Percentiles rank a stretch among this genome's conserved stretches.
phyloP scores from a whole-genome alignment of 2,329 filamentous ascomycete species.

The Fusarium sp. region DNA sequence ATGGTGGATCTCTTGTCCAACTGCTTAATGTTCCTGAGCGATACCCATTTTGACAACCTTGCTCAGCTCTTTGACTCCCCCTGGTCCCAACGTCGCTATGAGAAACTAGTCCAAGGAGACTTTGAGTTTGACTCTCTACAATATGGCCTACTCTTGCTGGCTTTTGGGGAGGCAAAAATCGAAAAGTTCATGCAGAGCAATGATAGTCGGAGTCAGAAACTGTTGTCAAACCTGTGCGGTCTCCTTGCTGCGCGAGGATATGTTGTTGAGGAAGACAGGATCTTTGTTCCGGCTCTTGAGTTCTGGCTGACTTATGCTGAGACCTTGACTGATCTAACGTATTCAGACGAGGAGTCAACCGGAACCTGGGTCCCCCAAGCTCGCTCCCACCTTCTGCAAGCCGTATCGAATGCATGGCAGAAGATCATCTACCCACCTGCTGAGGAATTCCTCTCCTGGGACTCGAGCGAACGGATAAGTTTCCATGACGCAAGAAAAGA shows the following conservation, averaged over 20 bases:
- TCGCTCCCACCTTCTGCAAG: conserved; percentile 69
- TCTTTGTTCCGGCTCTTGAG: conserved; percentile 79
- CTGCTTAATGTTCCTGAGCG: conserved; percentile 71
- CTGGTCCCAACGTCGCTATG: conserved; percentile 69
- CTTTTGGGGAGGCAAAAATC: conserved; percentile 75
- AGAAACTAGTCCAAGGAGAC: conserved; percentile 67
- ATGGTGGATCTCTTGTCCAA: conserved; percentile 74
- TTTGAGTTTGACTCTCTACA: conserved; percentile 73
- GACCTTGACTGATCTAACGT: conserved; percentile 69
- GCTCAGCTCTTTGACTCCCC: conserved; percentile 69
- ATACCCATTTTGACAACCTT: conserved; percentile 68
- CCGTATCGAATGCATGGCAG: conserved; percentile 73
- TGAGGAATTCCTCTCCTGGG: conserved; percentile 72
- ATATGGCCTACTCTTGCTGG: conserved; percentile 74
- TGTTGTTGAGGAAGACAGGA: conserved; percentile 77
- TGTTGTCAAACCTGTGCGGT: conserved; percentile 71
- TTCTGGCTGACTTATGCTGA: conserved; percentile 86
- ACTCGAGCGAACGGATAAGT: conserved; percentile 72
- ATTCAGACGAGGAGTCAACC: conserved; percentile 60
- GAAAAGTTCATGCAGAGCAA: conserved; percentile 67
- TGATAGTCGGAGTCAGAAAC: conserved; percentile 61
- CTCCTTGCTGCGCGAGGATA: conserved; percentile 75
- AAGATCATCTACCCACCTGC: conserved; percentile 76
- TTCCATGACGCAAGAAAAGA: conserved; percentile 82
- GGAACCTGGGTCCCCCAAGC: conserved; percentile 69